Evolutionary conservation across 108 stramenopile species (phyloP).

Genomic region (Phaeodactylum tricornutum): DNA sequence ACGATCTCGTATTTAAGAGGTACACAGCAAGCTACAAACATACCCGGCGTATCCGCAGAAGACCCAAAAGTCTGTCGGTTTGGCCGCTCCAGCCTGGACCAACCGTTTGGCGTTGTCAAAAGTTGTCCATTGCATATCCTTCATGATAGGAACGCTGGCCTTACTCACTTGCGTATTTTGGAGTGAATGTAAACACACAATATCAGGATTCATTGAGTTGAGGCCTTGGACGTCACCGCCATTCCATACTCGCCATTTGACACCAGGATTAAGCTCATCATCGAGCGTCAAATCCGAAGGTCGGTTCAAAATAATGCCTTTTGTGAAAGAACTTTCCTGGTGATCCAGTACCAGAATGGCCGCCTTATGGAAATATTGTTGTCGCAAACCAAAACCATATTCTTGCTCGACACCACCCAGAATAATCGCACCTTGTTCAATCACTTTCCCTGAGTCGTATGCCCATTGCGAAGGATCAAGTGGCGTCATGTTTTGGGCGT

Average conservation of each 20-base stretch:
- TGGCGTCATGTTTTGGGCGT: not conserved
- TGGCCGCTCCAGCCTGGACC: conserved; percentile 32
- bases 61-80: conserved; percentile 51
- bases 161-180: conserved; percentile 31
- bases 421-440: conserved; percentile 74
- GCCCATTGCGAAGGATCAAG: conserved; percentile 63
- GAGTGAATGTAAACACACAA: conserved; percentile 70
- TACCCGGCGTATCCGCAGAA: too few species aligned
- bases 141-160: conserved; percentile 58
- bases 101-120: conserved; percentile 66
- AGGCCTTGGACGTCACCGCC: conserved; percentile 62
- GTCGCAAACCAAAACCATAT: conserved; percentile 68
- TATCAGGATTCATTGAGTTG: conserved; percentile 52
- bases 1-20: too few species aligned
- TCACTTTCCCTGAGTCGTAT: conserved; percentile 64
- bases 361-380: conserved; percentile 76
- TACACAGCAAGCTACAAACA: too few species aligned
- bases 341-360: conserved; percentile 60
- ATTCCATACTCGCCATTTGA: conserved; percentile 60
- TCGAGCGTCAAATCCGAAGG: conserved; percentile 47
- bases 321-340: conserved; percentile 33
- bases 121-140: conserved; percentile 84
- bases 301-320: conserved; percentile 67
- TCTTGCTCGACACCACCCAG: conserved; percentile 66
- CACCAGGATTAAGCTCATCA: conserved; percentile 32